Evolutionary conservation across 1,139 yeast genomes (phyloP), one percentile per base, ranked within the genome.

Genomic region (Pichia sp.): DNA sequence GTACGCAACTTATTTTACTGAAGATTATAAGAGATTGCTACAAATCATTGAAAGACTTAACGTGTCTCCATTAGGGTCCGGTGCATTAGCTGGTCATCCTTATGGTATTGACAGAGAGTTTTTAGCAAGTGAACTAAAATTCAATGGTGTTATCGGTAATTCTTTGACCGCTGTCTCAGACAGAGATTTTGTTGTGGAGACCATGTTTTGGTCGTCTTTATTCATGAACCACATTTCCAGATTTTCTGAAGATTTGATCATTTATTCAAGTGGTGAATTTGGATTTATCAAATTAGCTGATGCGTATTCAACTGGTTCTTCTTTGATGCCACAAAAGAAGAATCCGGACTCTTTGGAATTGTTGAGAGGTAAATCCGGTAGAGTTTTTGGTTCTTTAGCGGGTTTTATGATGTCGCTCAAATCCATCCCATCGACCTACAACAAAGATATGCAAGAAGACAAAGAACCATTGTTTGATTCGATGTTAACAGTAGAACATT

Each of bases 51-150:
- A 71, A 49, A 80, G 98, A 65, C 81, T 88, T 48, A 94, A 94
- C 64, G 79, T 76, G 55, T 82, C 88, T 39, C 99, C 99, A 37
- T 73, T 92, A 51, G 99, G 99, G 38, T 81, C 92, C 8, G 99
- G 99, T 58, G 99, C 99, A 4, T 75, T 92, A 51, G 98, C 99
- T 16, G 99, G 99, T 45, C 98, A 92, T 64, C 98, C 99, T 41
- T 92, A 90, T 62, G 97, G 97, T 26, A 87, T 92, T 54, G 97
- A 92, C 65, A 78, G 99, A 62, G 95, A 90, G 61, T 88, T 69
- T 59, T 68, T 92, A 54, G 95, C 97, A 28, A 60, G 72, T 44
- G 84, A 79, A 16, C 73, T 92, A 42, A 94, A 90, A 0, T 92
- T 92, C 57, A 68, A 73, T 47, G 81, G 88, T 4, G 87, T 87